Evolutionary conservation across 805 yeast genomes (phyloP), one percentile per base, ranked within the genome.

Genomic region (Saccharomycopsis capsularis): DNA sequence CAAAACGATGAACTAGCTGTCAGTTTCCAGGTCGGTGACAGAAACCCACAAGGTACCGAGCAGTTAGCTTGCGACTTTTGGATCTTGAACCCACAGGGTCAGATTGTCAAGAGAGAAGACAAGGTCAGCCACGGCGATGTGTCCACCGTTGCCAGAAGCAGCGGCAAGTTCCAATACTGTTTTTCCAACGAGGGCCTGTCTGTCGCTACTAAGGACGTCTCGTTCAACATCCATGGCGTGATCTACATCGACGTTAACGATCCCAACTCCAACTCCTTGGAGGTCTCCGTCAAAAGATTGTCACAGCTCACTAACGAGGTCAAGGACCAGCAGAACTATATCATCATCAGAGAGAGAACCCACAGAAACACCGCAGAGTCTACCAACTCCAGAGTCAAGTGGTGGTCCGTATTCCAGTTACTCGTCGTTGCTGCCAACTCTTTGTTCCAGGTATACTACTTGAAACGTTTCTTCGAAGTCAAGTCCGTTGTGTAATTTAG

Each of bases 281-380:
- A 91, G 59, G 79, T 82, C 51, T 89, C 95, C 44, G 85, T 91
- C 45, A 79, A 81, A 65, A 77, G 80, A 62, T 73, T 91, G 60
- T 69, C 80, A 56, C 84, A 85, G 55, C 71, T 86, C 57, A 82
- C 95, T 36, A 79, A 79, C 59, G 96, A 88, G 59, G 89, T 93
- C 52, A 85, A 85, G 69, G 91, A 89, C 59, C 99, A 93, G 68
- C 95, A 72, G 56, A 78, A 86, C 59, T 93, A 93, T 68, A 82
- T 93, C 59, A 95, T 90, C 42, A 89, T 91, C 53, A 82, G 99
- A 69, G 99, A 91, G 69, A 84, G 97, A 71, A 85, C 95, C 15
- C 99, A 91, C 67, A 85, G 99, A 78, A 93, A 91, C 70, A 91
- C 99, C 7, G 98, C 99, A 4, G 99, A 91, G 69, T 85, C 95